These are phyloP conservation scores for Ustilago esculenta DNA, from an alignment of 1,284 basidiomycete species.

Conservation along the genomic window DNA sequence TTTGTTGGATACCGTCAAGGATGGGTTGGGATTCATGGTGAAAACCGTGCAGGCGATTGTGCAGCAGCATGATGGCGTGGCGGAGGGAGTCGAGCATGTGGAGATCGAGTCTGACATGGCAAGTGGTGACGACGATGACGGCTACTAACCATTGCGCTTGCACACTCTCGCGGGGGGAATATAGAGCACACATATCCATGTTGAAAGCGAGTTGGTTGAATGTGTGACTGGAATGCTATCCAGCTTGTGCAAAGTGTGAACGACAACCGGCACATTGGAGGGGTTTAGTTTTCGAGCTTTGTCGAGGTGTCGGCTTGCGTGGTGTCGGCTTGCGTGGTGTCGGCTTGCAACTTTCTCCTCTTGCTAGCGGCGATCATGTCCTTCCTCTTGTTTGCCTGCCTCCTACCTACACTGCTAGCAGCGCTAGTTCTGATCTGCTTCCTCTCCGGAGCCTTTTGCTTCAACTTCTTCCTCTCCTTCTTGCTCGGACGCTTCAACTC, in stretches of 20 bases:
- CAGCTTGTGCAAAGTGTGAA: no score
- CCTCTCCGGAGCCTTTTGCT: constrained; percentile 78
- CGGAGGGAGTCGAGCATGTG: background rate
- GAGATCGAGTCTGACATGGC: constrained; percentile 3
- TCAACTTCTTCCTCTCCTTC: constrained; percentile 84
- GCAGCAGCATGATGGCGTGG: constrained; percentile 23
- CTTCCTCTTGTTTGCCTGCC: constrained; percentile 45
- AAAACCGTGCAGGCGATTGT: constrained; percentile 29
- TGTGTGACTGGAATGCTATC: no score
- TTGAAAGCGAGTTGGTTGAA: no score
- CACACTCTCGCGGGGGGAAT: no score
- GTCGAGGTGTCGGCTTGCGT: no score
- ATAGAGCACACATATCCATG: no score
- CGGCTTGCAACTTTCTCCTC: constrained; percentile 33
- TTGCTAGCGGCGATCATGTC: constrained; percentile 63
- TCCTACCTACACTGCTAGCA: constrained; percentile 52
- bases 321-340: no score
- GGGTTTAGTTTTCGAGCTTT: no score
- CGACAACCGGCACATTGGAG: no score
- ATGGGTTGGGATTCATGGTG: constrained; percentile 7
- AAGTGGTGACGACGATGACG: constrained; percentile 6
- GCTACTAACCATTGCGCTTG: background rate
- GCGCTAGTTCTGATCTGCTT: constrained; percentile 56
- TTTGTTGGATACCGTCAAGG: constrained; percentile 18
- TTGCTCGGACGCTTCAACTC: constrained; percentile 81